A percentile compares a stretch with the other conserved stretches of the same genome.
Conservation (phyloP, 1,284 basidiomycete species). For the Pisolithus thermaeus region DNA sequence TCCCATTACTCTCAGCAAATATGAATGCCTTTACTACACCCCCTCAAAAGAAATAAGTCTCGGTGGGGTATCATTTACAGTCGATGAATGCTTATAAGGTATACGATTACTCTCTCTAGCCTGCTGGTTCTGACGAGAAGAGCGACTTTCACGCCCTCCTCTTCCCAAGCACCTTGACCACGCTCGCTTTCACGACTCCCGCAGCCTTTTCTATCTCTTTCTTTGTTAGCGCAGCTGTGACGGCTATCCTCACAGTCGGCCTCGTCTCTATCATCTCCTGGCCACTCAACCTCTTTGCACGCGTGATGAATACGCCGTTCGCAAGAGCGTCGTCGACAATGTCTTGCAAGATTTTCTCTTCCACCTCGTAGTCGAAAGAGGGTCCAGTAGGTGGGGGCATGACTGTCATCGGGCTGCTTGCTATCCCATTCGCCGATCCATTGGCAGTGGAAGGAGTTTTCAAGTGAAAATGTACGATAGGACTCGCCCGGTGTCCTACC, state of each 20-base stretch:
- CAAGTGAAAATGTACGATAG: slow-evolving; percentile 84
- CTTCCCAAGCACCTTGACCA: slow-evolving; percentile 64
- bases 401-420: slow-evolving; percentile 20
- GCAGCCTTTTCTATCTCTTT: slow-evolving; percentile 93
- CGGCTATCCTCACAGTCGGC: slow-evolving; percentile 84
- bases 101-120: slow-evolving; percentile 8
- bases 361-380: slow-evolving; percentile 54
- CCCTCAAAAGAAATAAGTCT: neutral
- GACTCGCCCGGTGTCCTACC: slow-evolving; percentile 80
- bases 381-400: slow-evolving; percentile 11
- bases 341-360: slow-evolving; percentile 80
- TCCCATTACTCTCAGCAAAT: no score
- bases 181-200: slow-evolving; percentile 65
- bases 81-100: slow-evolving; percentile 10
- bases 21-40: no score
- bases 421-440: neutral
- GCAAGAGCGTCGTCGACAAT: slow-evolving; percentile 78
- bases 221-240: slow-evolving; percentile 72
- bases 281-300: slow-evolving; percentile 73
- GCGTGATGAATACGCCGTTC: slow-evolving; percentile 79
- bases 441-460: slow-evolving; percentile 13
- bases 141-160: slow-evolving; percentile 20
- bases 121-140: no score
- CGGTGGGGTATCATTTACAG: neutral
- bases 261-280: slow-evolving; percentile 81